phyloP scores from a whole-genome alignment of 2,329 filamentous ascomycete species.

The Fusarium ambrosium region DNA sequence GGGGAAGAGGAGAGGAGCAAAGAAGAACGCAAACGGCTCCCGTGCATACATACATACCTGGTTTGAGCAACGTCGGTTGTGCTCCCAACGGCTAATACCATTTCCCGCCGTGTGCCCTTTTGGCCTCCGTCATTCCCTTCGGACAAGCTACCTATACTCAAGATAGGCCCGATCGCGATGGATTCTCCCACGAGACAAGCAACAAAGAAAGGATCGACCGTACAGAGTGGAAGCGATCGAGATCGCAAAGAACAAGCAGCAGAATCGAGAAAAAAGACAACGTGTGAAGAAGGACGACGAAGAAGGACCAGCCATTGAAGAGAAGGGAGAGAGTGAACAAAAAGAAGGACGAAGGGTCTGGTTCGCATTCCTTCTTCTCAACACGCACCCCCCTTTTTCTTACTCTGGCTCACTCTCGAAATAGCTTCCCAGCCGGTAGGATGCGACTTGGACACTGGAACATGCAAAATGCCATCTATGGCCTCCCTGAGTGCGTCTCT shows the following conservation, averaged over 20 bases:
- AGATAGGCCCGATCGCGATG: conserved; percentile 14
- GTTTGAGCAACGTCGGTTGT: conserved; percentile 32
- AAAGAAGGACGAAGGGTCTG: conserved; percentile 17
- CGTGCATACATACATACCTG: conserved; percentile 25
- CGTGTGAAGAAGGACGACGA: conserved; percentile 15
- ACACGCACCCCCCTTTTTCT: conserved; percentile 10
- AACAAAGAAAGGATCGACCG: conserved; percentile 19
- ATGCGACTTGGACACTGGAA: conserved; percentile 21
- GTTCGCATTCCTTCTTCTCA: conserved; percentile 17
- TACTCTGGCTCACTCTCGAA: conserved; percentile 4
- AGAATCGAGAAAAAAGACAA: neutral
- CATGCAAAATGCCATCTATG: conserved; percentile 10
- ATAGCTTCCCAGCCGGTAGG: conserved; percentile 15
- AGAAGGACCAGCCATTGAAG: conserved; percentile 9
- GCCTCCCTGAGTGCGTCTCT: conserved; percentile 8
- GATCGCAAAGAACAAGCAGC: conserved; percentile 6
- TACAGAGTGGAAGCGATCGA: neutral
- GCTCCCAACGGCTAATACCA: conserved; percentile 25
- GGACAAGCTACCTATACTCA: neutral
- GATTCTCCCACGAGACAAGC: conserved; percentile 3
- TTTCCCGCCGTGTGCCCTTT: conserved; percentile 11
- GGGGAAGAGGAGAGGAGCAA: neutral
- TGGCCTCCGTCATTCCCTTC: conserved; percentile 2
- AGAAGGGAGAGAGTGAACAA: conserved; percentile 14
- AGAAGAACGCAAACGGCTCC: neutral